phyloP scores from a whole-genome alignment of 208 protist species.

The Trypanosoma mega region DNA sequence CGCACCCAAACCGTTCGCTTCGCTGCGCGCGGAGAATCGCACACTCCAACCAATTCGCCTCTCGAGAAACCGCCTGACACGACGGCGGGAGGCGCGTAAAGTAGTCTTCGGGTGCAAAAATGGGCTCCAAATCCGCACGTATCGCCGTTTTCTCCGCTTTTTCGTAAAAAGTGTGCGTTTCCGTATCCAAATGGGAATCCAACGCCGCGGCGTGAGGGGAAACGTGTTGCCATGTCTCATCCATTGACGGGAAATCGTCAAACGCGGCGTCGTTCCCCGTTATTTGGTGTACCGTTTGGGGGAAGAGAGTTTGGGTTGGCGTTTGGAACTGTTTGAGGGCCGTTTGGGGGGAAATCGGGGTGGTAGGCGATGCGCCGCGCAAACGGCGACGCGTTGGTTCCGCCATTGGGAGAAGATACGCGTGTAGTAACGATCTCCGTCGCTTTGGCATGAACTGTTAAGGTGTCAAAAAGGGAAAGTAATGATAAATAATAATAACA shows the following conservation, averaged over 20 bases:
- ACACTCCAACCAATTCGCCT: slow-evolving; percentile 30
- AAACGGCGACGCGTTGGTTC: not conserved
- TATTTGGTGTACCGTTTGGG: not conserved
- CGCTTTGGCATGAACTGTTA: slow-evolving; percentile 14
- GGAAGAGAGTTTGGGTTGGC: not conserved
- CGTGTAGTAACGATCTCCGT: slow-evolving; percentile 20
- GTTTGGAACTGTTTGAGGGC: not conserved
- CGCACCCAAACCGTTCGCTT: not conserved
- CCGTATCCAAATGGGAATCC: not conserved
- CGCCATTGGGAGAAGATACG: slow-evolving; percentile 14
- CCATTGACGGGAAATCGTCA: too few species aligned
- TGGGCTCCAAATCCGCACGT: not conserved
- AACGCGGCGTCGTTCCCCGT: not conserved
- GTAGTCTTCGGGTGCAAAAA: not conserved
- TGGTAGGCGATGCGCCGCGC: too few species aligned
- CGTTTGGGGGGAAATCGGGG: not conserved
- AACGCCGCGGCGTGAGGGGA: not conserved
- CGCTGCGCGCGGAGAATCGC: slow-evolving; percentile 13
- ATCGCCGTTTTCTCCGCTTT: not conserved
- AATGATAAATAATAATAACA: too few species aligned
- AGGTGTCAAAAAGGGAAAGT: too few species aligned
- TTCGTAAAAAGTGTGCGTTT: not conserved
- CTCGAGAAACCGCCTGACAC: slow-evolving; percentile 17
- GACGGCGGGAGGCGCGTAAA: slow-evolving; percentile 16
- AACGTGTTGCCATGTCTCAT: too few species aligned